Evolutionary conservation across 2,329 filamentous ascomycete genomes (phyloP), one percentile per base, ranked within the genome.

Genomic region (Xylariaceae sp.): DNA sequence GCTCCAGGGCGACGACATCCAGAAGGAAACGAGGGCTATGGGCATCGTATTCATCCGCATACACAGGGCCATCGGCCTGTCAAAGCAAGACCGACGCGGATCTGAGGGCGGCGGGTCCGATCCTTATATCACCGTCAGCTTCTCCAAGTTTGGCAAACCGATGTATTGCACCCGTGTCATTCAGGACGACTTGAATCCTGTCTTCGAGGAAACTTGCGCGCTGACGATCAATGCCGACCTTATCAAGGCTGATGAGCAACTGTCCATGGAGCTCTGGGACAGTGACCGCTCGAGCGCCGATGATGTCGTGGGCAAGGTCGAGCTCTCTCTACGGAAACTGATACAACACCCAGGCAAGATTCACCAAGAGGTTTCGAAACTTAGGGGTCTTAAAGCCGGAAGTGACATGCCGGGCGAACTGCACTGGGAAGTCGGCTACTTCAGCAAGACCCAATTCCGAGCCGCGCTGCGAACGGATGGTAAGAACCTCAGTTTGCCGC

Each of bases 141-240:
- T 95, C 78, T 95, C 90, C 69, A 97, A 97, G 74, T 97, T 97
- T 68, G 90, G 89, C 58, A 99, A 99, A 76, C 93, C 93, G 1
- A 95, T 96, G 84, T 97, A 96, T 75, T 97, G 92, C 74, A 97
- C 94, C 1, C 87, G 94, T 52, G 92, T 97, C 55, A 97, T 97
- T 64, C 91, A 93, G 55, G 93, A 97, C 70, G 89, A 97, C 66
- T 81, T 96, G 57, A 96, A 97, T 69, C 94, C 94, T 0, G 81
- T 96, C 3, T 97, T 95, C 79, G 89, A 94, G 69, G 94, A 97
- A 75, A 89, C 85, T 1, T 87, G 90, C 49, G 92, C 90, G 1
- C 80, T 97, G 15, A 78, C 97, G 13, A 90, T 99, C 4, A 96
- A 90, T 0, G 83, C 90, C 0, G 92, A 97, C 64, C 80, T 96